A percentile compares a stretch with the other conserved stretches of the same genome.
phyloP scores from a whole-genome alignment of 2,329 filamentous ascomycete genomes.

The Pseudonectria buxi region DNA sequence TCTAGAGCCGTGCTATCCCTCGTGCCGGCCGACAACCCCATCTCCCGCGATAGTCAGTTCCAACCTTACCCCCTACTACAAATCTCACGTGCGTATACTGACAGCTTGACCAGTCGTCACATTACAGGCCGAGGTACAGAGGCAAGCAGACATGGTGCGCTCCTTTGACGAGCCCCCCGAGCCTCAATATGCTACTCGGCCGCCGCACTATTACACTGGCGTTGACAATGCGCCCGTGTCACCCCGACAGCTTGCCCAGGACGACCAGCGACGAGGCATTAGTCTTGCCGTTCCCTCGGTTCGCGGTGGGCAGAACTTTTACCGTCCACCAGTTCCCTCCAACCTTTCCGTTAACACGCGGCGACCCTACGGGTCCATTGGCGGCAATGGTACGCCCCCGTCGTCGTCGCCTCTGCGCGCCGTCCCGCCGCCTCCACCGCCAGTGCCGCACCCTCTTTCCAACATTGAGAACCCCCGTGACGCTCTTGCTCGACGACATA shows the following conservation, averaged over 20 bases:
- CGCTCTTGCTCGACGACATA: conserved; percentile 77
- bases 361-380: conserved; percentile 82
- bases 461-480: conserved; percentile 56
- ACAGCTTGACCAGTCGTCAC: conserved; percentile 38
- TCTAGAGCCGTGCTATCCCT: conserved; percentile 67
- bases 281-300: conserved; percentile 58
- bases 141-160: conserved; percentile 52
- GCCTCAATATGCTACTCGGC: conserved; percentile 57
- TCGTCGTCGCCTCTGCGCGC: conserved; percentile 71
- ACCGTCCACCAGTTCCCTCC: conserved; percentile 73
- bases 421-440: conserved; percentile 57
- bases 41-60: conserved; percentile 74
- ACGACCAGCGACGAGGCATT: conserved; percentile 70
- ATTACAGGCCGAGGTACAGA: conserved; percentile 54
- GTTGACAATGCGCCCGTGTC: conserved; percentile 76
- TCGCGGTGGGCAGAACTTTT: conserved; percentile 53
- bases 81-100: conserved; percentile 39
- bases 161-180: conserved; percentile 62
- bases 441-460: conserved; percentile 59
- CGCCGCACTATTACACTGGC: conserved; percentile 58
- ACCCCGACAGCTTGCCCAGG: conserved; percentile 77
- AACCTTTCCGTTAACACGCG: conserved; percentile 70
- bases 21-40: conserved; percentile 66
- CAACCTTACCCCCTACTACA: conserved; percentile 1
- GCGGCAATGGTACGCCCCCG: conserved; percentile 55